These are phyloP conservation scores for Poa annua DNA, from an alignment of 176 grass and related monocot genomes.

Conservation along the genomic window DNA sequence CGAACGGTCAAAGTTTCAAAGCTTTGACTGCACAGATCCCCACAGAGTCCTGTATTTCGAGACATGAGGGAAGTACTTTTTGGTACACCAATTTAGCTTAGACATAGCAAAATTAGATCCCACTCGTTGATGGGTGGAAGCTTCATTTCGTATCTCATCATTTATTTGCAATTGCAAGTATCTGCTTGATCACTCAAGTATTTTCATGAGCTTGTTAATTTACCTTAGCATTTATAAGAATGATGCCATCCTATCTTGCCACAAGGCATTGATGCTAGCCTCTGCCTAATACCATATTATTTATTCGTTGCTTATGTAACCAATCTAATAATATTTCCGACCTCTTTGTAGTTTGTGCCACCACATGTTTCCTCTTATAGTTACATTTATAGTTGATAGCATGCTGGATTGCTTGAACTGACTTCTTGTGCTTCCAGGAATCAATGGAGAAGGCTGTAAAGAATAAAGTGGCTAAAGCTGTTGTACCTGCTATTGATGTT, in stretches of 20 bases:
- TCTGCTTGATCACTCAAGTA: background rate
- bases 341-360: background rate
- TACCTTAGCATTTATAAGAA: constrained; percentile 1
- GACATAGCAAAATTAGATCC: background rate
- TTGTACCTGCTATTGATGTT: constrained; percentile 99
- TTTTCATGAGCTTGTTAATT: background rate
- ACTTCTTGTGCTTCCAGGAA: constrained; percentile 60
- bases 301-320: background rate
- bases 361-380: background rate
- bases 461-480: constrained; percentile 99
- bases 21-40: background rate
- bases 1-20: constrained; percentile 9
- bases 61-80: background rate
- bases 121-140: background rate
- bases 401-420: constrained; percentile 25
- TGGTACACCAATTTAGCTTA: background rate
- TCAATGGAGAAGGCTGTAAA: constrained; percentile 99
- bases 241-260: constrained; percentile 1
- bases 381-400: constrained; percentile 5
- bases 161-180: constrained; percentile 24
- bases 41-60: background rate
- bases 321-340: background rate
- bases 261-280: constrained; percentile 7
- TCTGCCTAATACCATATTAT: background rate
- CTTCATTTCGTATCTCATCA: constrained; percentile 3